phyloP scores from a whole-genome alignment of 2,329 filamentous ascomycete species.

The Ploettnerulaceae sp. region DNA sequence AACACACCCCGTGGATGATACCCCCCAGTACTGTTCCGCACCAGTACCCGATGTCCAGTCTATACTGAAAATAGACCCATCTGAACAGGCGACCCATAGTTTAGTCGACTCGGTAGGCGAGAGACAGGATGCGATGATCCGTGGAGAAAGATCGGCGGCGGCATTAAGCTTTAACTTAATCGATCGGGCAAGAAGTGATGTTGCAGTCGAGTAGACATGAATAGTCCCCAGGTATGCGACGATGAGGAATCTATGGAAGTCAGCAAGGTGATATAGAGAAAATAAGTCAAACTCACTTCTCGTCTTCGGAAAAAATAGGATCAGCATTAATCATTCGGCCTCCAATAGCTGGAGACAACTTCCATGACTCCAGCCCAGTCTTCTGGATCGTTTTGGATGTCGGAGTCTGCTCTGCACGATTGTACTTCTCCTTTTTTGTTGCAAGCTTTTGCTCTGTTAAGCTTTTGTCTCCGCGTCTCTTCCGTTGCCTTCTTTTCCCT shows the following conservation, averaged over 20 bases:
- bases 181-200: constrained; percentile 73
- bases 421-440: constrained; percentile 6
- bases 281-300: constrained; percentile 46
- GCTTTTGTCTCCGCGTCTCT: not conserved
- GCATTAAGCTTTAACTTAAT: constrained; percentile 48
- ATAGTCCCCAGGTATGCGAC: constrained; percentile 69
- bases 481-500: constrained; percentile 8
- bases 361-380: constrained; percentile 42
- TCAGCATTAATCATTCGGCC: constrained; percentile 62
- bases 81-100: constrained; percentile 56
- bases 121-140: constrained; percentile 37
- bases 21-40: constrained; percentile 39
- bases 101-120: constrained; percentile 43
- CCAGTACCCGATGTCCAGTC: constrained; percentile 51
- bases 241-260: constrained; percentile 55
- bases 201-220: constrained; percentile 74
- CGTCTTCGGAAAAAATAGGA: constrained; percentile 56
- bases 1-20: constrained; percentile 33
- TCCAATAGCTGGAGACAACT: constrained; percentile 58
- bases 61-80: constrained; percentile 52
- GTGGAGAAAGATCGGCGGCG: constrained; percentile 20
- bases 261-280: constrained; percentile 15
- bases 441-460: not conserved
- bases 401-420: not conserved
- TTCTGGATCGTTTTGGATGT: constrained; percentile 15